phyloP scores from a whole-genome alignment of 495 filamentous ascomycete genomes.

The Aspergillus homomorphus region DNA sequence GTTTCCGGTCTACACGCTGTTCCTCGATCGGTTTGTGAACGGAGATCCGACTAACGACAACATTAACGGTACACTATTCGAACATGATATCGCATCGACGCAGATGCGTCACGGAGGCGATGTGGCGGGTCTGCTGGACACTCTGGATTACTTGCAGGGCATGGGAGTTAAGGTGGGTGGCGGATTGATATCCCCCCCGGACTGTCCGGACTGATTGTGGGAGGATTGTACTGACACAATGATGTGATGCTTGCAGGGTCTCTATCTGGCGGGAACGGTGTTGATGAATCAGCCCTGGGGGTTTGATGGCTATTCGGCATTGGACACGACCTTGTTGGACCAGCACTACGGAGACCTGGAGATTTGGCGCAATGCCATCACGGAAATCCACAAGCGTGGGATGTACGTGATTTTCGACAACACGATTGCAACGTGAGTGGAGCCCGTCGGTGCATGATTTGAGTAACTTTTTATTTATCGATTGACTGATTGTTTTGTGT shows the following conservation, averaged over 20 bases:
- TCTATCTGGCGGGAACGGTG: constrained; percentile 65
- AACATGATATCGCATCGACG: constrained; percentile 63
- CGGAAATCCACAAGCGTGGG: constrained; percentile 59
- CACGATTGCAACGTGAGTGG: constrained; percentile 65
- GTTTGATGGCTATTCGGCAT: constrained; percentile 61
- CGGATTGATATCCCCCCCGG: too few species aligned
- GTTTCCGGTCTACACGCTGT: constrained; percentile 67
- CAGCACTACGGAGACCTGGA: constrained; percentile 62
- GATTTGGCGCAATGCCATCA: constrained; percentile 59
- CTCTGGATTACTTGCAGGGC: constrained; percentile 69
- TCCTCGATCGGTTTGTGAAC: constrained; percentile 68
- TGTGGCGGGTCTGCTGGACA: constrained; percentile 59
- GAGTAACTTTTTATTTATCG: too few species aligned
- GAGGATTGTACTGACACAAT: too few species aligned
- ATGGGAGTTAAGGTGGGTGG: constrained; percentile 63
- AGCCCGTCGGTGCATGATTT: not conserved
- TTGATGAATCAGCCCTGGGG: constrained; percentile 72
- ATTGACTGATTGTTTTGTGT: too few species aligned
- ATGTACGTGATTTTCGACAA: constrained; percentile 75
- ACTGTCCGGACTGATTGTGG: too few species aligned
- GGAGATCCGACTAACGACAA: constrained; percentile 70
- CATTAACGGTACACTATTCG: constrained; percentile 62
- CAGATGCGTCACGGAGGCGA: constrained; percentile 76
- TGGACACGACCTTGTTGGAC: constrained; percentile 68
- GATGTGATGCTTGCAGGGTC: constrained; percentile 33